Evolutionary conservation across 805 yeast species (phyloP), one percentile per base, ranked within the genome.

Genomic region (Wickerhamiella sorbophila): DNA sequence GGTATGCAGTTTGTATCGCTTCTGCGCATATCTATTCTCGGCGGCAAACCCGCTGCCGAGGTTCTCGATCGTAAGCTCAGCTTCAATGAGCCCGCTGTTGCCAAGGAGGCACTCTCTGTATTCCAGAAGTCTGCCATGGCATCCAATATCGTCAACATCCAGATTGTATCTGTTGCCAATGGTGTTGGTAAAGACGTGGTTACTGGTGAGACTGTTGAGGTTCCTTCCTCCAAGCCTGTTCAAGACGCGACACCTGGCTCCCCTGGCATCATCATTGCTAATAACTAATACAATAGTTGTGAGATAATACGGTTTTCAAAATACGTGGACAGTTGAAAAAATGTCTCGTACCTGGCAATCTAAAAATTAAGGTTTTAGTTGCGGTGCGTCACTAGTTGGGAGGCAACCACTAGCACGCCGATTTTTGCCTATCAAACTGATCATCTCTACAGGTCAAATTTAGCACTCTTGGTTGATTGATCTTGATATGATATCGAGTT

Each of bases 1-100:
- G 96, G 95, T 46, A 91, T 91, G 97, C 97, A 97, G 45, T 88
- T 87, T 62, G 86, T 91, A 47, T 78, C 88, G 49, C 67, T 75
- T 52, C 68, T 91, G 61, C 87, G 91, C 64, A 83, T 79, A 58
- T 77, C 94, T 66, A 70, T 91, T 51, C 64, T 69, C 32, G 44
- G 50, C 27, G 57, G 56, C 24, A 60, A 60, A 8, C 56, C 52
- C 41, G 63, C 77, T 24, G 77, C 95, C 16, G 75, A 72, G 41
- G 95, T 91, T 20, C 85, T 91, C 70, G 79, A 86, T 70, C 76
- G 97, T 67, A 80, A 87, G 63, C 74, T 88, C 51, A 70, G 78
- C 27, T 91, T 85, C 62, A 70, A 77, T 61, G 98, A 91, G 69
- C 50, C 55, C 17, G 80, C 73, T 17, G 72, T 77, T 31, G 69